These are phyloP conservation scores for Grosmannia huntii DNA, from an alignment of 2,329 filamentous ascomycete genomes.

Conservation along the genomic window DNA sequence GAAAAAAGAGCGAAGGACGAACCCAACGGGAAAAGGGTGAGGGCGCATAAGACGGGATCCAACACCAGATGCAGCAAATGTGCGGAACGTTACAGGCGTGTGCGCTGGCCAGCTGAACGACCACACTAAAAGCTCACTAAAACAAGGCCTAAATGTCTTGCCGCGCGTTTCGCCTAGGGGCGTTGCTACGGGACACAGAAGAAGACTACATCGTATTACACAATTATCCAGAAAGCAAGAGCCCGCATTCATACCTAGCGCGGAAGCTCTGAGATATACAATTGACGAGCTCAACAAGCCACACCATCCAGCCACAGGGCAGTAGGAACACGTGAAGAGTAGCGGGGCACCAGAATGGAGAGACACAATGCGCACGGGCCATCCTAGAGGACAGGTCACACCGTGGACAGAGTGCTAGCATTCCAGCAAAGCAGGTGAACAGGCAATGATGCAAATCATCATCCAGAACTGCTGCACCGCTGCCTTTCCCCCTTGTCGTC, in stretches of 20 bases:
- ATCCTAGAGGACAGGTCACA: constrained; percentile 10
- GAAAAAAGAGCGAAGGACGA: not conserved
- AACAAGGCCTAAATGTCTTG: not conserved
- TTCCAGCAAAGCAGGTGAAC: constrained; percentile 2
- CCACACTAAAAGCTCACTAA: not conserved
- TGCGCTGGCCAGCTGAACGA: not conserved
- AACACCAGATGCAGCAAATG: not conserved
- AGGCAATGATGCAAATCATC: constrained; percentile 8
- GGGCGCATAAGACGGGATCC: not conserved
- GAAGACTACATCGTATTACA: too few relatives aligned
- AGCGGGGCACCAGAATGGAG: not conserved
- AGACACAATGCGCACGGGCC: constrained; percentile 4
- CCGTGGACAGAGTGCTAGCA: not conserved
- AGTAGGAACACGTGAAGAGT: not conserved
- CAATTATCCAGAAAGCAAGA: not conserved
- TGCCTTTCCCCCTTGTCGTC: not conserved
- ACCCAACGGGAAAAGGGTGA: not conserved
- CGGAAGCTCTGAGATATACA: not conserved
- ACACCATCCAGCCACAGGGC: not conserved
- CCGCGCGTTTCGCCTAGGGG: not conserved
- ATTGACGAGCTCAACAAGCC: not conserved
- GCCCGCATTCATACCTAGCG: not conserved
- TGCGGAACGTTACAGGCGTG: not conserved
- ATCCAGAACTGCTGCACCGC: not conserved
- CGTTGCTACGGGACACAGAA: not conserved